A percentile compares a stretch with the other conserved stretches of the same genome.
phyloP scores from a whole-genome alignment of 345 rosid species.

The Corymbia maculata region DNA sequence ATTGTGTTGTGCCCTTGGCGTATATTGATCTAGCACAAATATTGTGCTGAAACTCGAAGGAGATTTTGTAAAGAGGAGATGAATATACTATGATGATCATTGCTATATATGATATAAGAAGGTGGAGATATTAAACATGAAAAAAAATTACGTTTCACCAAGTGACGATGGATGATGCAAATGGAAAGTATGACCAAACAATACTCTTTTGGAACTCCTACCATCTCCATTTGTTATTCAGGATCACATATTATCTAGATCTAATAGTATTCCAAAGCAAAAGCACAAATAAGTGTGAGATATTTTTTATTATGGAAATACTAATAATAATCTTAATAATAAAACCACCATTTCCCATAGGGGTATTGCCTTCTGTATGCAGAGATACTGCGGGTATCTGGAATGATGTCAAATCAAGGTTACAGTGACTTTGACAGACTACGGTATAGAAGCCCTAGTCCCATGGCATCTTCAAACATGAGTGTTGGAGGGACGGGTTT shows the following conservation, averaged over 20 bases:
- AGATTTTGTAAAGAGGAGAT: constrained; percentile 35
- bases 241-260: constrained; percentile 83
- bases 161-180: constrained; percentile 77
- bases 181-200: constrained; percentile 87
- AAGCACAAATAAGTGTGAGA: not conserved
- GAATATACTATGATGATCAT: not conserved
- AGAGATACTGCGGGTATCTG: constrained; percentile 82
- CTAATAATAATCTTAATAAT: not conserved
- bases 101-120: not conserved
- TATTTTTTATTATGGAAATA: not conserved
- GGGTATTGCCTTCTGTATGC: constrained; percentile 14
- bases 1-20: constrained; percentile 87
- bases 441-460: constrained; percentile 93
- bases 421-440: constrained; percentile 75
- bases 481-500: constrained; percentile 55
- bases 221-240: constrained; percentile 67
- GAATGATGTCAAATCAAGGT: constrained; percentile 85
- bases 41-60: constrained; percentile 94
- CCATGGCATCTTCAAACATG: constrained; percentile 87
- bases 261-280: constrained; percentile 9
- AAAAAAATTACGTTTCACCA: constrained; percentile 52
- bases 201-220: constrained; percentile 82
- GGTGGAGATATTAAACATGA: not conserved
- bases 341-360: not conserved
- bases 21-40: constrained; percentile 90